These are phyloP conservation scores for Venturiaceae sp. DNA, from an alignment of 2,329 filamentous ascomycete genomes.

Conservation along the genomic window DNA sequence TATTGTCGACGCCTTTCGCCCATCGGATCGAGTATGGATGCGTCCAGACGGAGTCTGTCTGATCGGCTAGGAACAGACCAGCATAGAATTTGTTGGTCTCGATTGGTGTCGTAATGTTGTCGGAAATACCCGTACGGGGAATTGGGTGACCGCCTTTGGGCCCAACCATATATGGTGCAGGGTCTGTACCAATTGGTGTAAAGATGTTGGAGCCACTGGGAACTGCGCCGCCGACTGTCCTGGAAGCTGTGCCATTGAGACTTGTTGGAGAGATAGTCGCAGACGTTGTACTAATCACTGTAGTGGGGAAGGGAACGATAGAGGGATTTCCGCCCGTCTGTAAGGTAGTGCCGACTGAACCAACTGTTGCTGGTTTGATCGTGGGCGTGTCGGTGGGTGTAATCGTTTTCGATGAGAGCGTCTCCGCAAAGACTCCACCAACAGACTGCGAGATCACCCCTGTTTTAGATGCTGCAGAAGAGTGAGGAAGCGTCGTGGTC, in stretches of 20 bases:
- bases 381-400: background rate
- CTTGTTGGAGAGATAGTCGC: background rate
- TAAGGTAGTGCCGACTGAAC: background rate
- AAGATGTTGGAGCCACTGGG: background rate
- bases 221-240: background rate
- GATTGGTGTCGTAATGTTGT: constrained; percentile 19
- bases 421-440: background rate
- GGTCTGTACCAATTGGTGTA: background rate
- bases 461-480: background rate
- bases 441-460: background rate
- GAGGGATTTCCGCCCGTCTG: background rate
- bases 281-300: background rate
- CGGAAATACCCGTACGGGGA: constrained; percentile 10
- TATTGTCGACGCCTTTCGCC: constrained; percentile 39
- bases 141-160: constrained; percentile 30
- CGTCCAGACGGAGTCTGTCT: constrained; percentile 60
- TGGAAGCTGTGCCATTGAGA: background rate
- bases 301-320: background rate
- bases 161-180: constrained; percentile 15
- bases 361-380: background rate
- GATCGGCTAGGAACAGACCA: constrained; percentile 69
- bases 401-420: background rate
- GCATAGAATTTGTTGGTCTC: constrained; percentile 63
- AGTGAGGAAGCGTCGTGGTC: background rate
- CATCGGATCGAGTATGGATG: constrained; percentile 47